Base-by-base conservation (phyloP, 371 early-diverging fungal species). In the Basidiobolus meristosporus region DNA sequence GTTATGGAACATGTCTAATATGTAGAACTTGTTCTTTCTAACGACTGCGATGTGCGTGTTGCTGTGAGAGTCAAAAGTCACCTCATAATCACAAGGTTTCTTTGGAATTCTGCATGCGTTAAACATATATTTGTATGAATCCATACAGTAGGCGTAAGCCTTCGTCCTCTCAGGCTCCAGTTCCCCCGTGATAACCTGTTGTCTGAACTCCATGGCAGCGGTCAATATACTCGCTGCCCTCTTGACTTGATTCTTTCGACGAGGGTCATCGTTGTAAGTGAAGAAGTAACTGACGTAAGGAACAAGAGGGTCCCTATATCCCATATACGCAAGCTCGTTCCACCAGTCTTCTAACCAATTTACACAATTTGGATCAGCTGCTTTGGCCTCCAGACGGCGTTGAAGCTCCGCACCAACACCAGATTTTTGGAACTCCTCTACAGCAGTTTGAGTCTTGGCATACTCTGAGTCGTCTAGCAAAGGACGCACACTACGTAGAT, bases 311-410 rank as follows among this genome's bases (percentile, higher is more conserved):
- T 95, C 98, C 45, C 98, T 77, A 65, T 91, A 95, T 9, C 76
- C 82, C 67, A 89, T 75, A 59, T 95, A 95, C 40, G 86, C 83
- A 39, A 73, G 62, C 40, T 88, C 85, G 53, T 80, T 77, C 97
- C 97, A 88, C 93, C 92, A 92, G 45, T 89, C 87, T 53, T 82
- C 83, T 48, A 96, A 67, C 96, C 90, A 88, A 65, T 83, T 84
- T 40, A 64, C 67, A 23, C 68, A 55, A 26, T 56, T 63, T 40
- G 75, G 74, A 44, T 71, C 59, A 38, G 63, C 59, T 36, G 72
- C 73, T 48, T 62, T 69, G 41, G 77, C 79, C 26, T 70, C 38
- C 30, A 95, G 62, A 35, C 95, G 76, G 29, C 65, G 58, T 54
- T 93, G 93, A 20, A 96, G 72, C 44, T 68, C 63, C 44, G 77